Percentiles rank a stretch among this genome's conserved stretches.
phyloP scores from a whole-genome alignment of 345 rosid species.

The Anastatica hierochuntica region DNA sequence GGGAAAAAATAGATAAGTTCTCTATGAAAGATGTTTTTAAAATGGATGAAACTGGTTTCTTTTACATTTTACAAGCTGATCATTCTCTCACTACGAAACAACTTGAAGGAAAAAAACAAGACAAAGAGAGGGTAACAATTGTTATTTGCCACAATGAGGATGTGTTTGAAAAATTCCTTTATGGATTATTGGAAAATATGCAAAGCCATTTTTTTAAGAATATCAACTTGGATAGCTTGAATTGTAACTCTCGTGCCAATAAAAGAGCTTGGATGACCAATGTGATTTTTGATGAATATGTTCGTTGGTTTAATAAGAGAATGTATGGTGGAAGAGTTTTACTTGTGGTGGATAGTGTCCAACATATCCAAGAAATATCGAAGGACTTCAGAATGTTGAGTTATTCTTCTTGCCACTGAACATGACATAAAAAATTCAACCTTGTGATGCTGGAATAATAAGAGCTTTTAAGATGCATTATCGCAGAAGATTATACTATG shows the following conservation, averaged over 20 bases:
- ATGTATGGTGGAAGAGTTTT: neutral
- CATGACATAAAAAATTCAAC: no score
- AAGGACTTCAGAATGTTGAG: neutral
- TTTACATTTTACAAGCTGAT: conserved; percentile 4
- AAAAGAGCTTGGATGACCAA: neutral
- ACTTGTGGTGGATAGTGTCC: neutral
- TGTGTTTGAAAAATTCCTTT: no score
- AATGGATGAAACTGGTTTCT: neutral
- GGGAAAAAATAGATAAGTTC: neutral
- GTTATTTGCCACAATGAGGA: neutral
- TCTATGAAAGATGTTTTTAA: neutral
- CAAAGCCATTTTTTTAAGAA: neutral
- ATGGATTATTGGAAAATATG: neutral
- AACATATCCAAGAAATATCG: neutral
- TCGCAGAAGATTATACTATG: no score
- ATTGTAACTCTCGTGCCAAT: neutral
- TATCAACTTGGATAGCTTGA: neutral
- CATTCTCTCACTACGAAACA: no score
- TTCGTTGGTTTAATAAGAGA: neutral
- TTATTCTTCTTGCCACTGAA: neutral
- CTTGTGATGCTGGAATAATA: neutral
- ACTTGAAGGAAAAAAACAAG: no score
- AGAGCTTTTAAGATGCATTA: no score
- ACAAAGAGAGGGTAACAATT: neutral
- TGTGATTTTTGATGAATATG: no score